Evolutionary conservation across 2,329 filamentous ascomycete species (phyloP).

Genomic region (Leptographium flavum): DNA sequence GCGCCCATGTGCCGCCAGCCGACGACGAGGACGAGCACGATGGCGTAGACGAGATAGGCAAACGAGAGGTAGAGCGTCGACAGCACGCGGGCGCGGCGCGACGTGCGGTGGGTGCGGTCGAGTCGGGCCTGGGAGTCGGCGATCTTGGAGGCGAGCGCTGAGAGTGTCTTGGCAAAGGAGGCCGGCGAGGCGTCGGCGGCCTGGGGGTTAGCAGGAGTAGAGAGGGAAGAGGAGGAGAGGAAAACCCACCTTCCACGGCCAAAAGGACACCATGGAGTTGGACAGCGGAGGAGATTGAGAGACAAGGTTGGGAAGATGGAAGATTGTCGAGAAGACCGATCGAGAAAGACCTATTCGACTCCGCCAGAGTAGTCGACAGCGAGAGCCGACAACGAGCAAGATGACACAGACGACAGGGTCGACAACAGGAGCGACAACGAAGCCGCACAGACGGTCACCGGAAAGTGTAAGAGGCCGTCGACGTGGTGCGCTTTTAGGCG

Average conservation of each 20-base stretch:
- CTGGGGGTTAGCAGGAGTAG: slow-evolving; percentile 39
- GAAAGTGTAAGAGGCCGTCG: too few species aligned
- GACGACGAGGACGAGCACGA: slow-evolving; percentile 72
- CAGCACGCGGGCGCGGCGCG: slow-evolving; percentile 68
- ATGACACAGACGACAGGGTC: too few species aligned
- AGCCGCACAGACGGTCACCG: too few species aligned
- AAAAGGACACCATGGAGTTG: slow-evolving; percentile 17
- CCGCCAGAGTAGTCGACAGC: neutral
- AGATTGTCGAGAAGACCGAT: neutral
- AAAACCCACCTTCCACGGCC: slow-evolving; percentile 13
- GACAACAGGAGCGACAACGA: neutral
- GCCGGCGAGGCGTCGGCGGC: slow-evolving; percentile 69
- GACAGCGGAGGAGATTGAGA: too few species aligned
- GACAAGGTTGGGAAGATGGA: too few species aligned
- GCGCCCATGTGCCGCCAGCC: slow-evolving; percentile 67
- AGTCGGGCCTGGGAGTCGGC: slow-evolving; percentile 57
- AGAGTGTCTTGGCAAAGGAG: slow-evolving; percentile 84
- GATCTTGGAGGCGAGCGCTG: slow-evolving; percentile 71
- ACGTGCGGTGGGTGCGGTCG: slow-evolving; percentile 55
- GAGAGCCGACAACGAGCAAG: too few species aligned
- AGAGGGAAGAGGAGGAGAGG: neutral
- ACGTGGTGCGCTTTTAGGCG: too few species aligned
- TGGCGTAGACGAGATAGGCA: slow-evolving; percentile 73
- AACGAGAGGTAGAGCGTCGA: slow-evolving; percentile 86
- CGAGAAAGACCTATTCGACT: too few species aligned